These are phyloP conservation scores for Coniochaeta sp. DNA, from an alignment of 2,329 filamentous ascomycete genomes.

Conservation along the genomic window DNA sequence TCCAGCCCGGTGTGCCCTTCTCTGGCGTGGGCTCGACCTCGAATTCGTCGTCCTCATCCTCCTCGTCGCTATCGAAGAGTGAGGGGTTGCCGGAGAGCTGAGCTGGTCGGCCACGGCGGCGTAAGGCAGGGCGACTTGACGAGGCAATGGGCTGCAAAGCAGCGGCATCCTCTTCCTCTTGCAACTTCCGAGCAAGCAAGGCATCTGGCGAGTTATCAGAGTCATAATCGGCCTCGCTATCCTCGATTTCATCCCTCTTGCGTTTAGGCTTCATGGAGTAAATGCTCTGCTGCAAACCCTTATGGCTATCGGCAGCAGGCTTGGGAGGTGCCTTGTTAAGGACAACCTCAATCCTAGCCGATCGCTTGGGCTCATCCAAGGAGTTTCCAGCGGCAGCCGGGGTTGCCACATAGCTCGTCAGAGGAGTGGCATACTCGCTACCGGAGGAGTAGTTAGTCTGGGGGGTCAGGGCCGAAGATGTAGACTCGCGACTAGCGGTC, in stretches of 20 bases:
- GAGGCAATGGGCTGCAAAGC: background rate
- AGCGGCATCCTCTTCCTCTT: constrained; percentile 35
- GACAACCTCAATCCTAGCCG: constrained; percentile 27
- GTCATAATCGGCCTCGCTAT: constrained; percentile 33
- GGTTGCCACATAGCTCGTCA: constrained; percentile 34
- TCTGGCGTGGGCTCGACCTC: background rate
- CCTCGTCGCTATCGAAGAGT: constrained; percentile 13
- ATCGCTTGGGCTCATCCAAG: constrained; percentile 11
- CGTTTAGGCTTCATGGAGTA: constrained; percentile 37
- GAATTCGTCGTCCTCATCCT: constrained; percentile 11
- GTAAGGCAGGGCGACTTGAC: constrained; percentile 8
- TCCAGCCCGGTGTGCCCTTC: background rate
- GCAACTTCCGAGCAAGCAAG: constrained; percentile 48
- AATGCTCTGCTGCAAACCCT: constrained; percentile 39
- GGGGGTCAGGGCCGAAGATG: constrained; percentile 27
- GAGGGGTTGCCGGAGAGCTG: background rate
- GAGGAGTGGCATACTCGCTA: constrained; percentile 33
- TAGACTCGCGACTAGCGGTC: constrained; percentile 18
- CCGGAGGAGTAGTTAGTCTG: constrained; percentile 21
- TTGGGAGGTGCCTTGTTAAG: constrained; percentile 20
- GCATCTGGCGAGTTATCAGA: constrained; percentile 35
- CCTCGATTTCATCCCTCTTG: constrained; percentile 36
- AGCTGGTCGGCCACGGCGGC: constrained; percentile 10
- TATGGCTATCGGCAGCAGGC: constrained; percentile 31
- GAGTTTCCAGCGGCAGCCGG: constrained; percentile 24